These are phyloP conservation scores for Puccinia hordei DNA, from an alignment of 1,284 basidiomycete species.

Conservation along the genomic window DNA sequence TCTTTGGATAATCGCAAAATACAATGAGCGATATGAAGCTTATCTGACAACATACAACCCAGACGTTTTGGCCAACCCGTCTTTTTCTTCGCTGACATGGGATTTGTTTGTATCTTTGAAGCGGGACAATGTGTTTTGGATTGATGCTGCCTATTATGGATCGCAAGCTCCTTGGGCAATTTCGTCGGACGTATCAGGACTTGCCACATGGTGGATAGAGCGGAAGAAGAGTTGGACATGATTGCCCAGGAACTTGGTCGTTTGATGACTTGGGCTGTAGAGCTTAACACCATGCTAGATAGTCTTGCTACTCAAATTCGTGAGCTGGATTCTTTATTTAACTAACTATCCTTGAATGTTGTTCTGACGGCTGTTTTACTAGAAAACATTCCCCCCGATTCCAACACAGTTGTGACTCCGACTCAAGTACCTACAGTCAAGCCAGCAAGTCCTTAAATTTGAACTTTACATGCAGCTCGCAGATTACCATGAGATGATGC, in stretches of 20 bases:
- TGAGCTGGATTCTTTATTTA: neutral
- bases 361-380: neutral
- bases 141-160: neutral
- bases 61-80: neutral
- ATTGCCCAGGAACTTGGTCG: constrained; percentile 1
- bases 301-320: neutral
- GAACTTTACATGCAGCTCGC: constrained; percentile 10
- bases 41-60: neutral
- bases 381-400: constrained; percentile 4
- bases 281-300: neutral
- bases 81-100: neutral
- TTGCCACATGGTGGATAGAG: neutral
- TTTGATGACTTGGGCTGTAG: constrained; percentile 15
- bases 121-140: neutral
- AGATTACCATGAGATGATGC: constrained; percentile 6
- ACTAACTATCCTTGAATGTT: neutral
- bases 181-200: neutral
- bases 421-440: neutral
- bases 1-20: neutral
- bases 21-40: neutral
- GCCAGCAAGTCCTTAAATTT: constrained; percentile 18
- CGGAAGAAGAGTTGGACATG: neutral
- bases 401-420: neutral
- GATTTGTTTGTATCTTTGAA: neutral
- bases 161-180: neutral